Evolutionary conservation across 352 stramenopile species (phyloP), one percentile per base, ranked within the genome.

Genomic region (Globisporangium okanoganense): DNA sequence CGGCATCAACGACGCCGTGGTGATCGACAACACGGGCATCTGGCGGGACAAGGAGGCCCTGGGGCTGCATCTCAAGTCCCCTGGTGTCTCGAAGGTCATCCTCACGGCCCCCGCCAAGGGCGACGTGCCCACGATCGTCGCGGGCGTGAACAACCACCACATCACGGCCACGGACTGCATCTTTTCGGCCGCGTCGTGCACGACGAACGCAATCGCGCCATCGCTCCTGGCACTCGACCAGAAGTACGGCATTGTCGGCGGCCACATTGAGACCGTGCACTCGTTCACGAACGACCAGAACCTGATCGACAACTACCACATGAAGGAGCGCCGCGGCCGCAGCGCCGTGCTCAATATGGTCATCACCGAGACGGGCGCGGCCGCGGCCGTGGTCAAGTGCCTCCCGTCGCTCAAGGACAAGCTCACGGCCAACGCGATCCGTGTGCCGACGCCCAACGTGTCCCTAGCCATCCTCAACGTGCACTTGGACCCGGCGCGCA

Each of bases 371-470:
- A 96, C 87, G 0, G 87, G 87, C 27, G 87, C 87, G 5, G 87
- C 82, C 8, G 78, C 77, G 1, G 87, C 87, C 52, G 86, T 96
- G n/a, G 75, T 85, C 60, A 92, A 92, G 76, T 94, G 92, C 61
- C 79, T 98, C 10, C 97, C 97, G 55, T 90, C 78, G 33, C 90
- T 99, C 52, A 79, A 97, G 71, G 92, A 94, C 84, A 99, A 99
- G 85, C 85, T 99, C 45, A 99, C 97, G 58, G 97, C 95, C 66
- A 99, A 99, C 75, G 95, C 97, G 60, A 98, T 99, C 81, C 96
- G 97, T 71, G 97, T 99, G 31, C 97, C 97, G 41, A 99, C 97
- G 71, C 96, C 97, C 55, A 97, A 99, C 77, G 97, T 99, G 20
- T 99, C 96, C 52, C 87, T 99, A 47, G 97, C 98, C 44, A 98